Evolutionary conservation across 116 monocot species (phyloP).

Genomic region (Iris pallida): DNA sequence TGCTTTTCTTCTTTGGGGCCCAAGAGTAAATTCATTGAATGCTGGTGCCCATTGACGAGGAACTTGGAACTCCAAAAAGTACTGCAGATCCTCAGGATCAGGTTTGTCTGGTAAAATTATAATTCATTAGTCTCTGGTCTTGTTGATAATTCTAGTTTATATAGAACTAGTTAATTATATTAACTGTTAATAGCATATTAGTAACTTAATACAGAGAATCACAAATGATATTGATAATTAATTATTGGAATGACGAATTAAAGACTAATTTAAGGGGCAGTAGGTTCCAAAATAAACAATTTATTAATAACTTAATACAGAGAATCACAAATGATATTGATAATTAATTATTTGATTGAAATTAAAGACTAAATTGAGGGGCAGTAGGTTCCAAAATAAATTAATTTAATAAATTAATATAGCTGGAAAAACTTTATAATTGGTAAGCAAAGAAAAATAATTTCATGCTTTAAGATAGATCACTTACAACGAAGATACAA

Average conservation of each 20-base stretch:
- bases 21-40: slow-evolving; percentile 85
- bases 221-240: too few relatives aligned
- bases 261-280: too few relatives aligned
- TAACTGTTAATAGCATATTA: too few relatives aligned
- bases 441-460: neutral
- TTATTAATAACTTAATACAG: too few relatives aligned
- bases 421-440: neutral
- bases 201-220: too few relatives aligned
- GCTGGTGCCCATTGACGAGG: slow-evolving; percentile 86
- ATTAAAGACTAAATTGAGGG: too few relatives aligned
- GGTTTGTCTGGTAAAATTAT: slow-evolving; percentile 65
- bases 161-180: too few relatives aligned
- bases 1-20: slow-evolving; percentile 69
- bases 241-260: too few relatives aligned
- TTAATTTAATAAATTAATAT: neutral
- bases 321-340: neutral
- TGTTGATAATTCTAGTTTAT: too few relatives aligned
- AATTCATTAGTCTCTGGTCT: neutral
- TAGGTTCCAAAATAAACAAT: too few relatives aligned
- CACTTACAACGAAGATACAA: slow-evolving; percentile 95
- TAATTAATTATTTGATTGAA: neutral
- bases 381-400: neutral
- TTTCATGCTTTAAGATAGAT: neutral
- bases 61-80: slow-evolving; percentile 97
- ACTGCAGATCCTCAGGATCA: slow-evolving; percentile 65